Base-by-base conservation (phyloP, 495 filamentous ascomycete species). In the Tuber brumale region DNA sequence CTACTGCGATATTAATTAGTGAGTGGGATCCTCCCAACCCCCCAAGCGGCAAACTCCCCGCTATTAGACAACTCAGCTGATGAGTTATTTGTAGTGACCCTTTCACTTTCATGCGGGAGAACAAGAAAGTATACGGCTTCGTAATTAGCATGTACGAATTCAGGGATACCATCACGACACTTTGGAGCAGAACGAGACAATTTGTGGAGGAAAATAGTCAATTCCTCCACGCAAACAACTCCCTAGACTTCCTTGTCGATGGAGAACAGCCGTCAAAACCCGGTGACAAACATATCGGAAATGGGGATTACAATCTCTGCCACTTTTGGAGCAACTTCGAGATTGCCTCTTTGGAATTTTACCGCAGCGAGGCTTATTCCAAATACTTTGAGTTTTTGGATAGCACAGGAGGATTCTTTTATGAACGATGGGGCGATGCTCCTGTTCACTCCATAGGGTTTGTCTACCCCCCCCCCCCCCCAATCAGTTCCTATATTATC, bases 241-340 rank as follows among this genome's bases (percentile, higher is more conserved):
- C 86, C 51, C 86, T 88, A 6, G 83, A 76, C 70, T 86, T 89
- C 45, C 86, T 89, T 73, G 85, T 86, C 23, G 81, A 85, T 57
- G 76, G 75, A 39, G 76, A 75, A 23, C 75, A 76, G 43, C 27
- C 77, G 12, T 75, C 80, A 4, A 41, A 70, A 31, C 31, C 71
- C 3, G 72, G 70, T 6, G 80, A 81, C 43, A 82, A 71, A 31
- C 75, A 82, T 45, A 75, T 82, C 31, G 57, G 57, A 35, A n/a
- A 66, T 18, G 80, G 80, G 9, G 66, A 79, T 19, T 89, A 87
- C 87, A 89, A 86, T 61, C 81, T 86, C 42, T 89, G 88, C 74
- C 88, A 89, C 77, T 89, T 88, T 76, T 89, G 88, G 88, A 87
- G 85, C 77, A 89, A 89, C 71, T 89, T 89, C 46, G 88, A 89